Percentiles rank a stretch among this genome's conserved stretches.
phyloP scores from a whole-genome alignment of 345 rosid genomes.

The Xanthoceras sorbifolium region DNA sequence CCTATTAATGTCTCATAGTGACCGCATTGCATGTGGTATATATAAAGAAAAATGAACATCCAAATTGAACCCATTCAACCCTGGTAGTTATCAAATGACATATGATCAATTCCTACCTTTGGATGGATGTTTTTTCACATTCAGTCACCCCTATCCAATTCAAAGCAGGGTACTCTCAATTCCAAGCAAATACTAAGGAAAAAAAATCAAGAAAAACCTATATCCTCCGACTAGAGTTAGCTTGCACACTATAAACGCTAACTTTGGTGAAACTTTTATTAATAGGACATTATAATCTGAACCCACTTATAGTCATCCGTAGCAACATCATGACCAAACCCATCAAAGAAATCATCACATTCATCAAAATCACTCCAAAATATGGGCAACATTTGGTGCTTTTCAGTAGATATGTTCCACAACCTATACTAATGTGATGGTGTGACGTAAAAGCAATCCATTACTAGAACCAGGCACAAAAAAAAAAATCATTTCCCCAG shows the following conservation, averaged over 20 bases:
- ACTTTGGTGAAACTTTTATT: not conserved
- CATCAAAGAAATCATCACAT: not conserved
- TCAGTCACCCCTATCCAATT: no score
- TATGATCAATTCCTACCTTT: no score
- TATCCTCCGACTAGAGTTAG: not conserved
- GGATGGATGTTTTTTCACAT: no score
- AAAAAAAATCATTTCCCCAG: not conserved
- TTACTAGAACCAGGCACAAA: not conserved
- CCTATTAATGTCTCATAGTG: no score
- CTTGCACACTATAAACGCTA: not conserved
- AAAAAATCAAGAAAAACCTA: not conserved
- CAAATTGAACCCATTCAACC: no score
- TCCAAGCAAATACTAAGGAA: no score
- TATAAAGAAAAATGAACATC: no score
- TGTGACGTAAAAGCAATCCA: not conserved
- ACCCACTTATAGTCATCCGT: not conserved
- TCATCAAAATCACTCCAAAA: not conserved
- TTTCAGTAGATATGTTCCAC: not conserved
- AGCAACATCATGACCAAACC: slow-evolving; percentile 1
- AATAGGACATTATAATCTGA: no score
- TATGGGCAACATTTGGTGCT: not conserved
- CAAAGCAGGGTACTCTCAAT: not conserved
- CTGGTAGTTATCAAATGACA: no score
- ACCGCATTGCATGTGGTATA: no score
- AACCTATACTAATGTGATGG: not conserved